phyloP scores from a whole-genome alignment of 352 stramenopile species.

The Phytophthora europaea region DNA sequence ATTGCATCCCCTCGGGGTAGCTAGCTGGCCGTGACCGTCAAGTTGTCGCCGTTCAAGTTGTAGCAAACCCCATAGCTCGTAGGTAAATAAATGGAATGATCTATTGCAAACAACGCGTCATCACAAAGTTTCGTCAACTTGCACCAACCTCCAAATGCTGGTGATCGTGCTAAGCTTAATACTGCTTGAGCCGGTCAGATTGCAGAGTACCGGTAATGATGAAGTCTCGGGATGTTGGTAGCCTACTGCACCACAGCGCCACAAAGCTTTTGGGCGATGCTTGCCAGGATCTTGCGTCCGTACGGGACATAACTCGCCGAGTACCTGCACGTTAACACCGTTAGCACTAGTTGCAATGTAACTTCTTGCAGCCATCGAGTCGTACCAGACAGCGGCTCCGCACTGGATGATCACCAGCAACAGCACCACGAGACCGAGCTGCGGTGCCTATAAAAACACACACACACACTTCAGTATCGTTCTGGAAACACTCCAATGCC shows the following conservation, averaged over 20 bases:
- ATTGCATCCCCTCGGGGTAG: constrained; percentile 3
- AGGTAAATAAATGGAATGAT: constrained; percentile 46
- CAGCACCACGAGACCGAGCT: constrained; percentile 81
- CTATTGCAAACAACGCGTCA: constrained; percentile 35
- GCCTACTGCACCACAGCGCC: constrained; percentile 38
- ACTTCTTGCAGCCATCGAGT: not conserved
- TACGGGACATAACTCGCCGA: constrained; percentile 89
- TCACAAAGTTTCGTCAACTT: not conserved
- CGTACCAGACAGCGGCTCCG: constrained; percentile 75
- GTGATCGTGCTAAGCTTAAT: not conserved
- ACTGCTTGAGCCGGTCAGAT: not conserved
- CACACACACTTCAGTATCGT: not conserved
- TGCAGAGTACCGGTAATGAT: not conserved
- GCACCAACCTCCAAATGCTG: not conserved
- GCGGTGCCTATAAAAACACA: constrained; percentile 48
- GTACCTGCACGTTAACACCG: constrained; percentile 52
- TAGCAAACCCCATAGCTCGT: constrained; percentile 23
- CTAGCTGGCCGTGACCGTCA: constrained; percentile 32
- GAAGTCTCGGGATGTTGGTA: not conserved
- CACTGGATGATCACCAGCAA: constrained; percentile 85
- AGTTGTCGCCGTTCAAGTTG: constrained; percentile 24
- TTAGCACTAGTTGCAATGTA: not conserved
- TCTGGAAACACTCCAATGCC: not conserved
- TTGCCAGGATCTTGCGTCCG: constrained; percentile 81
- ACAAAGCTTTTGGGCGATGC: constrained; percentile 75